These are phyloP conservation scores for Elsinoe fawcettii DNA, from an alignment of 2,329 filamentous ascomycete species.

Conservation along the genomic window DNA sequence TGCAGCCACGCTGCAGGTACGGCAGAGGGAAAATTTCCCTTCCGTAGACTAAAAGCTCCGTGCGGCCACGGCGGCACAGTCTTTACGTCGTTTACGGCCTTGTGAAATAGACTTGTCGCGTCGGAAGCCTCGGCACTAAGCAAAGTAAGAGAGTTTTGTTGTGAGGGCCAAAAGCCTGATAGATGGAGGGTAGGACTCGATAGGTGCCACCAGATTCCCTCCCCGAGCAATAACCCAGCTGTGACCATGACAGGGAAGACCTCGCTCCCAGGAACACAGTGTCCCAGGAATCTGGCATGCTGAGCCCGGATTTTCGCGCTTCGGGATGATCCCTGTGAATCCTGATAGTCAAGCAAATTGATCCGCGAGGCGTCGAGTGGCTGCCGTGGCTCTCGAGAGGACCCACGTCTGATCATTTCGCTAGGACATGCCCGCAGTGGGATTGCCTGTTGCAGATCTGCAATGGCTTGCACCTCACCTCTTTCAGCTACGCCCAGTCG, in stretches of 20 bases:
- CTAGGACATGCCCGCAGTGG: not conserved
- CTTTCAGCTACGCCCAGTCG: not conserved
- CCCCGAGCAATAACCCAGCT: not conserved
- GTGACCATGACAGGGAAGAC: conserved; percentile 4
- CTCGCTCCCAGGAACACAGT: not conserved
- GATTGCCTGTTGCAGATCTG: not conserved
- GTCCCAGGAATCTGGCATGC: conserved; percentile 8
- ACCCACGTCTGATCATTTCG: conserved; percentile 13
- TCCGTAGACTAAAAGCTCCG: not conserved
- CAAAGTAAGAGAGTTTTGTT: not conserved
- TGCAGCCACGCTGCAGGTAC: conserved; percentile 12
- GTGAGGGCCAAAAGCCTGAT: not conserved
- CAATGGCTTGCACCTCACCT: conserved; percentile 10
- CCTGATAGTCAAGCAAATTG: conserved; percentile 1
- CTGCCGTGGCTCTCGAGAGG: not conserved
- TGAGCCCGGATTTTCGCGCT: not conserved
- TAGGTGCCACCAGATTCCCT: not conserved
- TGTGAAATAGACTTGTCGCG: not conserved
- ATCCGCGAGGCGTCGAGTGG: conserved; percentile 6
- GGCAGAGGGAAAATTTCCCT: not conserved
- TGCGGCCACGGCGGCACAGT: conserved; percentile 7
- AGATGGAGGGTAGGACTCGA: not conserved
- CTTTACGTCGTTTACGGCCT: too few species aligned
- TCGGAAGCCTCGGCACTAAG: not conserved
- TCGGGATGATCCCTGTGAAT: conserved; percentile 12